Conservation (phyloP, 2,329 filamentous ascomycete genomes). For the Periconia sp. region DNA sequence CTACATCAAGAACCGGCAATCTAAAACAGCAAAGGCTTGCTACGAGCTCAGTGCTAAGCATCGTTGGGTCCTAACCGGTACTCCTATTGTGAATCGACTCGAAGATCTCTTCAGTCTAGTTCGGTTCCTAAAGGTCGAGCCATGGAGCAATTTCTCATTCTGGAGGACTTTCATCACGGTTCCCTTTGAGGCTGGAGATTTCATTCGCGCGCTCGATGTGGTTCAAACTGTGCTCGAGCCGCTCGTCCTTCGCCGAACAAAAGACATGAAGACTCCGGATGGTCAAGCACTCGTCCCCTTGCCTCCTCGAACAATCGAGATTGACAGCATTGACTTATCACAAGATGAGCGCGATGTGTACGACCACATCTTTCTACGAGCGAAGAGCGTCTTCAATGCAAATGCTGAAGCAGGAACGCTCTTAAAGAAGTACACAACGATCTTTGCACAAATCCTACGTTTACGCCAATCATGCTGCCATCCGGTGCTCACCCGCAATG, state of each 20-base stretch:
- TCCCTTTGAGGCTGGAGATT: slow-evolving; percentile 94
- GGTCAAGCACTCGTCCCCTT: slow-evolving; percentile 82
- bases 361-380: slow-evolving; percentile 83
- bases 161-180: slow-evolving; percentile 99
- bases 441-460: slow-evolving; percentile 94
- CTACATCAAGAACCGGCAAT: slow-evolving; percentile 83
- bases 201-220: slow-evolving; percentile 90
- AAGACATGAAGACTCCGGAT: slow-evolving; percentile 95
- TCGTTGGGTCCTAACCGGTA: slow-evolving; percentile 92
- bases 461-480: slow-evolving; percentile 95
- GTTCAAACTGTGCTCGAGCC: slow-evolving; percentile 97
- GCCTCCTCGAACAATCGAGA: slow-evolving; percentile 79
- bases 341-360: slow-evolving; percentile 88
- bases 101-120: slow-evolving; percentile 95
- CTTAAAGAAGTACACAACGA: slow-evolving; percentile 94
- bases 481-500: slow-evolving; percentile 85
- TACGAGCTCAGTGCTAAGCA: slow-evolving; percentile 86
- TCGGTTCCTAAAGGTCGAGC: slow-evolving; percentile 90
- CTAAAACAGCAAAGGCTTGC: slow-evolving; percentile 93
- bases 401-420: slow-evolving; percentile 92
- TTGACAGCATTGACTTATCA: slow-evolving; percentile 86
- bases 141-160: slow-evolving; percentile 98
- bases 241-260: slow-evolving; percentile 91
- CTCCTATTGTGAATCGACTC: slow-evolving; percentile 93
- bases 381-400: slow-evolving; percentile 81